Conservation (phyloP, 2,329 filamentous ascomycete species). For the Huntiella abstrusa region DNA sequence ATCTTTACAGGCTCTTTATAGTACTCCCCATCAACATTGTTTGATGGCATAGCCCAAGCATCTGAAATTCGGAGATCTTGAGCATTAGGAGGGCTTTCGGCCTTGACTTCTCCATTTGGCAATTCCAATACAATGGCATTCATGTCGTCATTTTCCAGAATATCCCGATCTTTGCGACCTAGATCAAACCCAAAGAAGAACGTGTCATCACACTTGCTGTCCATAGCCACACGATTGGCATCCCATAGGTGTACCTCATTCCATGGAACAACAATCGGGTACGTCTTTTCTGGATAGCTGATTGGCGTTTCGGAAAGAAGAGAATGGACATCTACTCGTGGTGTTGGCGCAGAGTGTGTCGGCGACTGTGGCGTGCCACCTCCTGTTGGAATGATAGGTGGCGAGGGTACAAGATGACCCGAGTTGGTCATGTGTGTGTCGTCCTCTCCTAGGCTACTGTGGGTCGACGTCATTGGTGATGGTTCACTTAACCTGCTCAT, state of each 20-base stretch:
- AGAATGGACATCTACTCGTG: slow-evolving; percentile 44
- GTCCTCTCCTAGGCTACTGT: slow-evolving; percentile 22
- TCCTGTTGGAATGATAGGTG: slow-evolving; percentile 1
- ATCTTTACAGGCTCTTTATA: slow-evolving; percentile 52
- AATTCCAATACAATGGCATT: slow-evolving; percentile 38
- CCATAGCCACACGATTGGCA: not conserved
- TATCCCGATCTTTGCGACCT: slow-evolving; percentile 49
- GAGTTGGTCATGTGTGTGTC: slow-evolving; percentile 14
- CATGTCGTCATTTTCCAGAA: slow-evolving; percentile 51
- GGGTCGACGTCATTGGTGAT: slow-evolving; percentile 23
- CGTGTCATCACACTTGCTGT: slow-evolving; percentile 17
- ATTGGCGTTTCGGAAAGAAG: slow-evolving; percentile 34
- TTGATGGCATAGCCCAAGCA: slow-evolving; percentile 7
- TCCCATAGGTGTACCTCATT: slow-evolving; percentile 5
- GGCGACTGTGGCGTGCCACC: not conserved
- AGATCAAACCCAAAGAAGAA: slow-evolving; percentile 52
- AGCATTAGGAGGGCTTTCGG: slow-evolving; percentile 9
- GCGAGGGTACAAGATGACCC: slow-evolving; percentile 12
- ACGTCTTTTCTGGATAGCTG: slow-evolving; percentile 4
- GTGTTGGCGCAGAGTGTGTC: slow-evolving; percentile 14
- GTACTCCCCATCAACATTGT: slow-evolving; percentile 28
- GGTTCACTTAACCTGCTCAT: slow-evolving; percentile 11
- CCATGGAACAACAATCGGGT: slow-evolving; percentile 3
- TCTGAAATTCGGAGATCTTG: slow-evolving; percentile 7
- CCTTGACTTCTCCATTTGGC: slow-evolving; percentile 4